Conservation (phyloP, 768 basidiomycete species). For the Phylloporus rhodoxanthus region DNA sequence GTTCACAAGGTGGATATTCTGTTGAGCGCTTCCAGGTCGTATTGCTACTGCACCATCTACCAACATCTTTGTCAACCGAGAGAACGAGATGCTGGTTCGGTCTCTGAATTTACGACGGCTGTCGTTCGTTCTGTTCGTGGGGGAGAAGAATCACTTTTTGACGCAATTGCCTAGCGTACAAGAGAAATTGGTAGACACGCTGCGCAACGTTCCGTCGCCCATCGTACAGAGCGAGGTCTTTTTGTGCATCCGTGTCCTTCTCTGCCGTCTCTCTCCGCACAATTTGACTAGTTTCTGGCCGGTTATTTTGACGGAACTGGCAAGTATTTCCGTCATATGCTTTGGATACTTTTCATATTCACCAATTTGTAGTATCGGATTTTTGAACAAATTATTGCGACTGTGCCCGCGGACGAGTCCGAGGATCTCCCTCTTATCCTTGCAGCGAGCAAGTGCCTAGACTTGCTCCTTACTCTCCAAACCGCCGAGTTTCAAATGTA, state of each 20-base stretch:
- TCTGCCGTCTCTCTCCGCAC: constrained; percentile 86
- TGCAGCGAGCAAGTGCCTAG: constrained; percentile 90
- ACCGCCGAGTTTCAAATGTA: constrained; percentile 98
- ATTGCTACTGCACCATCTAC: constrained; percentile 83
- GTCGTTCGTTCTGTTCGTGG: constrained; percentile 79
- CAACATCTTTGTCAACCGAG: constrained; percentile 93
- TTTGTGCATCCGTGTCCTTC: constrained; percentile 82
- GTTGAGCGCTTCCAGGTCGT: constrained; percentile 43
- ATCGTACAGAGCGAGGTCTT: constrained; percentile 93
- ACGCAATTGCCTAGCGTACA: constrained; percentile 90
- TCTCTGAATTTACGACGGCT: constrained; percentile 84
- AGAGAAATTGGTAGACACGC: constrained; percentile 91
- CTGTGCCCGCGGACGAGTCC: constrained; percentile 72
- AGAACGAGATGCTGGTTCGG: constrained; percentile 85
- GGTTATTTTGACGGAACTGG: constrained; percentile 87
- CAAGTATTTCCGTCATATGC: constrained; percentile 30
- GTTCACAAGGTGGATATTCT: constrained; percentile 25
- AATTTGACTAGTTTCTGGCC: constrained; percentile 97
- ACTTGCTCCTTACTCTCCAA: constrained; percentile 86
- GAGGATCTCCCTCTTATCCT: constrained; percentile 80
- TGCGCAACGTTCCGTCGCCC: constrained; percentile 73
- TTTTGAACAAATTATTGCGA: constrained; percentile 73
- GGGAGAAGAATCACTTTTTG: constrained; percentile 88
- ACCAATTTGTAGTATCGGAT: constrained; percentile 66
- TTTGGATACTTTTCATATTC: background rate